Evolutionary conservation across 768 basidiomycete genomes (phyloP), one percentile per base, ranked within the genome.

Genomic region (Lentinus brumalis): DNA sequence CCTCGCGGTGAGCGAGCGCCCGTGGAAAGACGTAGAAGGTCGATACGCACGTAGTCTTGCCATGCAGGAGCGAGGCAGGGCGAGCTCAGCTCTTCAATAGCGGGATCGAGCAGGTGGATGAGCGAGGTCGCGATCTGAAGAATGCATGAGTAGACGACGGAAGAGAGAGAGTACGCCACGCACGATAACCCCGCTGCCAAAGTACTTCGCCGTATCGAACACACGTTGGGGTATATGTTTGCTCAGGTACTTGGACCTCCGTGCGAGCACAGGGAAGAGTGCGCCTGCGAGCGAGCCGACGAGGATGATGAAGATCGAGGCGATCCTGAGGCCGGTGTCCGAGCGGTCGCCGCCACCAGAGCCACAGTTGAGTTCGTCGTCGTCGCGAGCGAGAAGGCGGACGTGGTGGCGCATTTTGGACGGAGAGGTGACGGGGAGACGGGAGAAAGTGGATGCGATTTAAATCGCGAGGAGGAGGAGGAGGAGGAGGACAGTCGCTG

Each of bases 161-260:
- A 50, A 18, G 26, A 29, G 12, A 21, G 38, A 21, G 26, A 46
- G 50, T 59, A 35, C 2, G 53, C 15, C 15, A 77, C 87, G 67
- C 59, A 91, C 90, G 66, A 93, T 92, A 51, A 93, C 90, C 29
- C 94, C 94, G 14, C 91, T 93, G 30, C 94, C 94, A 74, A 96
- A 95, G 73, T 89, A 94, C 74, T 93, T 94, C 35, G 91, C 88
- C 71, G 94, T 92, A 53, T 95, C 87, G 61, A 91, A 94, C 3
- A 88, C 73, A 40, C 70, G 58, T 50, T 79, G 81, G 12, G 90
- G 90, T 4, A 91, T 77, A 50, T 73, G 77, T 11, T 39, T n/a
- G 21, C 50, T 56, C 9, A 91, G 59, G 78, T 79, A 79, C 8
- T 68, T 75, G 0, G 83, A 77, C 51, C 83, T 78, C 50, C 69